These are phyloP conservation scores for Suillus plorans DNA, from an alignment of 768 basidiomycete genomes.

Conservation along the genomic window DNA sequence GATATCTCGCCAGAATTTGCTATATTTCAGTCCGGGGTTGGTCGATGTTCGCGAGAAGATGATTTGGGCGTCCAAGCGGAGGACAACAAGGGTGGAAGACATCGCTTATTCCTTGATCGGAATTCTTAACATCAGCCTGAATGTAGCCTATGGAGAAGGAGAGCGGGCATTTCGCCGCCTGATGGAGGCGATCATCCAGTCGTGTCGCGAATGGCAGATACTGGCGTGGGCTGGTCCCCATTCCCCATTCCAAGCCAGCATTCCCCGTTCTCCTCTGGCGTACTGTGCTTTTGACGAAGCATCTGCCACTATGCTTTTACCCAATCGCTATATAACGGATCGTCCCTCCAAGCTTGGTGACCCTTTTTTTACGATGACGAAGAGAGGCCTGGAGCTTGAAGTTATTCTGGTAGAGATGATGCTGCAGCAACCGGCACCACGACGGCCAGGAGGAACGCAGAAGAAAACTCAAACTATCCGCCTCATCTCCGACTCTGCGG, in stretches of 20 bases:
- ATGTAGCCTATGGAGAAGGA: constrained; percentile 26
- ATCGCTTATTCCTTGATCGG: constrained; percentile 27
- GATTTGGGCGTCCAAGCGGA: constrained; percentile 24
- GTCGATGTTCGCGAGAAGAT: constrained; percentile 21
- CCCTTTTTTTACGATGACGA: constrained; percentile 23
- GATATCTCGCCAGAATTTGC: constrained; percentile 14
- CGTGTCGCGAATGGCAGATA: constrained; percentile 21
- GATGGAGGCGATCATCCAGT: constrained; percentile 19
- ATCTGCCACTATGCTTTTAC: not conserved
- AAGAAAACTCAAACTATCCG: constrained; percentile 7
- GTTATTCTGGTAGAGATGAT: constrained; percentile 25
- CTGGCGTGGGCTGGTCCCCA: constrained; percentile 23
- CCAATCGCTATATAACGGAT: not conserved
- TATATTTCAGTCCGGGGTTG: constrained; percentile 21
- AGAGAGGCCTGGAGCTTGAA: constrained; percentile 20
- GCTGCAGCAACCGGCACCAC: constrained; percentile 13
- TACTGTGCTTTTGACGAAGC: constrained; percentile 14
- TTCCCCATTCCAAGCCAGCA: constrained; percentile 17
- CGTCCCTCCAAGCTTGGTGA: constrained; percentile 17
- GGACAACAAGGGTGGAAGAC: constrained; percentile 27
- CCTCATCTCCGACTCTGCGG: constrained; percentile 16
- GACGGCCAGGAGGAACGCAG: constrained; percentile 2
- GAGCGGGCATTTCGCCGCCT: constrained; percentile 24
- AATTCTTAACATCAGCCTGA: constrained; percentile 23
- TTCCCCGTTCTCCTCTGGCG: constrained; percentile 21